Evolutionary conservation across 1,139 yeast genomes (phyloP), one percentile per base, ranked within the genome.

Genomic region (Scheffersomyces lignicola): DNA sequence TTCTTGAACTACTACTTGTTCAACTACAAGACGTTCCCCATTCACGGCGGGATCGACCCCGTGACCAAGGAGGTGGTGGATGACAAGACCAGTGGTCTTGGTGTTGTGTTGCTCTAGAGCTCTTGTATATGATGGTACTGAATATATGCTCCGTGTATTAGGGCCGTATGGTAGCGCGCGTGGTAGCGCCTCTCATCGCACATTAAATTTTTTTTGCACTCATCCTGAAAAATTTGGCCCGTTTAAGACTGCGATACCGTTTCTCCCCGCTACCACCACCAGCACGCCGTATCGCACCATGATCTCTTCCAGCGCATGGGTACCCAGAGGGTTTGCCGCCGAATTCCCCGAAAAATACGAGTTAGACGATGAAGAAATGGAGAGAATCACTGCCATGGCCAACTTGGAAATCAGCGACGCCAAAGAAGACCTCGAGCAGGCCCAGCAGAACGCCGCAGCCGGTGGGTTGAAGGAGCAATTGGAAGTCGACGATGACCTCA

Each of bases 251-350:
- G n/a, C n/a, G n/a, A n/a, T n/a, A n/a, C n/a, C n/a, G n/a, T n/a
- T n/a, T n/a, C n/a, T n/a, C n/a, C n/a, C n/a, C n/a, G n/a, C n/a
- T n/a, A n/a, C n/a, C n/a, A n/a, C n/a, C n/a, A n/a, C n/a, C n/a
- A n/a, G n/a, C n/a, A n/a, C n/a, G n/a, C n/a, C n/a, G n/a, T n/a
- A n/a, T n/a, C n/a, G 5, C 26, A 40, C 20, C 24, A 89, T 94
- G 96, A 83, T 92, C 47, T 89, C 98, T 33, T 84, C 97, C 21
- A 83, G 94, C 34, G 69, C 83, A 34, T 92, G 98, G 97, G 96
- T 92, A 22, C 97, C 97, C 33, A 78, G 96, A 53, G 99, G 99
- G 8, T 85, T 76, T 58, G 95, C 98, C 18, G 78, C 95, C 25
- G 97, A 90, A 58, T 86, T 83, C 55, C 98, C 98, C 4, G 87